Base-by-base conservation (phyloP, 2,329 filamentous ascomycete genomes). In the Cladosporium oxysporum region DNA sequence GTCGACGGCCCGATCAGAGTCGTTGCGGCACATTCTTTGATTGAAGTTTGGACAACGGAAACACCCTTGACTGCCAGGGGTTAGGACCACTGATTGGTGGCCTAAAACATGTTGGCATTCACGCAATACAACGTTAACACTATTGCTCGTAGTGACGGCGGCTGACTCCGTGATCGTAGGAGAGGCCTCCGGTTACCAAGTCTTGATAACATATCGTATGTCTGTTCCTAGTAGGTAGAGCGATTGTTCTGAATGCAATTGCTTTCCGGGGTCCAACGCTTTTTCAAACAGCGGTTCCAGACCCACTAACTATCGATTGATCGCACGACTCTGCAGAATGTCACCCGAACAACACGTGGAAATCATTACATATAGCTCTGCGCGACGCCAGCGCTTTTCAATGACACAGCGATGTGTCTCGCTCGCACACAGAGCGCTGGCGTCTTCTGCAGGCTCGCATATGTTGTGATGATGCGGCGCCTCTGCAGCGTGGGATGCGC, bases 231-330 rank as follows among this genome's bases (percentile, higher is more conserved):
- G 41, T 23, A 47, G 41, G 41, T 47, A 21, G 41, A 23, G 41
- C 41, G 41, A 47, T 7, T 47, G 11, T 47, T 8, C 21, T 21
- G 7, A 23, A 47, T n/a, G 41, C 41, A 47, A 21, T 47, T 8
- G 21, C 41, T 8, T 47, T 47, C n/a, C 41, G 41, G n/a, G 41
- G 41, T 21, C 41, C 41, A 47, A 47, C 41, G 41, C 41, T 47
- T 55, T 21, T 55, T 55, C 31, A 23, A 63, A 57, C 31, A 44
- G 12, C 35, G 50, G 61, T 57, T 63, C 50, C 26, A 26, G 61
- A 23, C 61, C 61, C 61, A 57, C 61, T 26, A 21, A 44, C 61
- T 57, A 63, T 63, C n/a, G 61, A 57, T 47, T 53, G 60, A 62
- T 55, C 60, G 29, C 60, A 62, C 60, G 47, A 62, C 60, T 41